phyloP scores from a whole-genome alignment of 192 early-diverging fungal species.

The Phlyctochytrium arcticum region DNA sequence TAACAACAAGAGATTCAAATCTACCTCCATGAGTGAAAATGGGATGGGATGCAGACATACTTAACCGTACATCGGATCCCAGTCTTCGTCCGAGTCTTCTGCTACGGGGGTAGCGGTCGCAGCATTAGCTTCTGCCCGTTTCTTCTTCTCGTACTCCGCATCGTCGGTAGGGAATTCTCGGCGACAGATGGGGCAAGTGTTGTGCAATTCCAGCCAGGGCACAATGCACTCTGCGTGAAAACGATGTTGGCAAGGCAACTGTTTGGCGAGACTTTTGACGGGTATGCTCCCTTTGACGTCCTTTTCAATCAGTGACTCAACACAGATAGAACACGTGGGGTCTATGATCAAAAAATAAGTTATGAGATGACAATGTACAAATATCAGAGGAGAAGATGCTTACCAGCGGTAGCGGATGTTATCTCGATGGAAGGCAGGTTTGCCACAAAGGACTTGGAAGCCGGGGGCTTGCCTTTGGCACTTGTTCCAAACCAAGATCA shows the following conservation, averaged over 20 bases:
- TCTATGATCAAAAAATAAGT: background rate
- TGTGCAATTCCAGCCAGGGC: conserved; percentile 40
- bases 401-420: background rate
- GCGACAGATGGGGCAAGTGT: conserved; percentile 39
- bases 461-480: conserved; percentile 26
- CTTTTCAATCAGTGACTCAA: conserved; percentile 6
- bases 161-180: conserved; percentile 35
- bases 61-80: conserved; percentile 33
- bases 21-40: too few species aligned
- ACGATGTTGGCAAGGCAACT: conserved; percentile 26
- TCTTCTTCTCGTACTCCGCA: conserved; percentile 28
- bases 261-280: background rate
- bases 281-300: background rate
- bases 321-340: conserved; percentile 28
- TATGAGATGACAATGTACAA: background rate
- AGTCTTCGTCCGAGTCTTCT: conserved; percentile 31
- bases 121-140: conserved; percentile 6
- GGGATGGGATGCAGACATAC: too few species aligned
- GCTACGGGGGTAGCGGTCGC: background rate
- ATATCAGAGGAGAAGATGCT: background rate
- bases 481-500: background rate
- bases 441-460: conserved; percentile 23
- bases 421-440: conserved; percentile 11
- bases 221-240: conserved; percentile 31
- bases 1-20: too few species aligned